A percentile compares a stretch with the other conserved stretches of the same genome.
Conservation (phyloP, 768 basidiomycete genomes). For the Zangia roseola region DNA sequence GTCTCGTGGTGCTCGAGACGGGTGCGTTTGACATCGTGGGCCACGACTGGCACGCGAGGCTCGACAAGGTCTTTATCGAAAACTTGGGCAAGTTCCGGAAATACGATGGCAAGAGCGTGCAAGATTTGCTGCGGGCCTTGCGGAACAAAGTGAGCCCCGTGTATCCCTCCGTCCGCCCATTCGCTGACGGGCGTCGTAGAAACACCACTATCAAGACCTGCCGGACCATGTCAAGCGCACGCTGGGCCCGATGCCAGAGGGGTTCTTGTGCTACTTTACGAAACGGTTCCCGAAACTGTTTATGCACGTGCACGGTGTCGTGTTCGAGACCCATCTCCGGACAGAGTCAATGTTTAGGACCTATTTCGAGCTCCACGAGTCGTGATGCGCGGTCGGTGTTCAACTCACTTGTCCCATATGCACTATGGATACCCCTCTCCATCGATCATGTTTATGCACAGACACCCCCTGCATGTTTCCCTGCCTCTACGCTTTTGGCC, state of each 20-base stretch:
- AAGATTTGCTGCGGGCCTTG: conserved; percentile 89
- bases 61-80: conserved; percentile 90
- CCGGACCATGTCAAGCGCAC: conserved; percentile 88
- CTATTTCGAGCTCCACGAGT: conserved; percentile 78
- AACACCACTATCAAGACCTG: conserved; percentile 97
- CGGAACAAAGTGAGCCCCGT: conserved; percentile 79
- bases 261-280: conserved; percentile 92
- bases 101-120: conserved; percentile 88
- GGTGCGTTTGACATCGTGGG: conserved; percentile 74
- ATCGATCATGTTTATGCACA: not conserved
- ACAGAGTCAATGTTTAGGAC: conserved; percentile 87
- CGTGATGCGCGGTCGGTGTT: conserved; percentile 17
- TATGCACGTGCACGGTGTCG: conserved; percentile 87
- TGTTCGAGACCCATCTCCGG: conserved; percentile 67
- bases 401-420: conserved; percentile 1
- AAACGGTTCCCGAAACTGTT: conserved; percentile 88
- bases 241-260: conserved; percentile 88
- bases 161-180: not conserved
- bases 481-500: not conserved
- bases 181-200: conserved; percentile 45
- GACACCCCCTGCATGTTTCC: not conserved
- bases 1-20: conserved; percentile 72
- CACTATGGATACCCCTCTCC: conserved; percentile 4
- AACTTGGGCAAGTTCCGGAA: conserved; percentile 97
- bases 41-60: conserved; percentile 81